Evolutionary conservation across 169 alveolate genomes (phyloP).

Genomic region (Neospora caninum): DNA sequence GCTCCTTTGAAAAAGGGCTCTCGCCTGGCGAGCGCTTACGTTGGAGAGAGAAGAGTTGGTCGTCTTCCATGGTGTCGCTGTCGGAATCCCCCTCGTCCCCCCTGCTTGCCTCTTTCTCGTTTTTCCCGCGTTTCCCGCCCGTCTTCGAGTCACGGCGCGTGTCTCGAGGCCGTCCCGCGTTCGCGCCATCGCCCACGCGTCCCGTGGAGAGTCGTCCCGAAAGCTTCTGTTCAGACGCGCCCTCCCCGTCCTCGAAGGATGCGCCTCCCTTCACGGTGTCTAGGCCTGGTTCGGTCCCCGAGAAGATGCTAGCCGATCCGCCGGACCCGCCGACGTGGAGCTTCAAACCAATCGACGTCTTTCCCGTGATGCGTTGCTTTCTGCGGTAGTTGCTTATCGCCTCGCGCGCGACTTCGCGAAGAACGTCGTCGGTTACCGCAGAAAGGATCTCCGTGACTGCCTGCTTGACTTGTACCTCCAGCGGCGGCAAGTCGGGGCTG

Average conservation of each 20-base stretch:
- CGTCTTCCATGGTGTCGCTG: constrained; percentile 11
- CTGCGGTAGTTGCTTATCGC: constrained; percentile 60
- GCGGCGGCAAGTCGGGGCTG: not conserved
- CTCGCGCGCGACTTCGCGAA: constrained; percentile 56
- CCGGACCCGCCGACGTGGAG: constrained; percentile 26
- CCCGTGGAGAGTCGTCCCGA: too few species aligned
- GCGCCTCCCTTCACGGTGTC: not conserved
- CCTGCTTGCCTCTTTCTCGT: not conserved
- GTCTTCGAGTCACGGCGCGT: too few species aligned
- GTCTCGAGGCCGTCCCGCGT: constrained; percentile 2
- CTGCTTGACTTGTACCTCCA: constrained; percentile 52
- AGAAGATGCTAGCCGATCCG: too few species aligned
- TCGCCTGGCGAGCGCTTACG: too few species aligned
- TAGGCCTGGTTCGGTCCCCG: not conserved
- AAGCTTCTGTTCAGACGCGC: not conserved
- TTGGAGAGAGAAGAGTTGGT: not conserved
- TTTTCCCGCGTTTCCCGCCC: not conserved
- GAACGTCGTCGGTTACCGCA: constrained; percentile 55
- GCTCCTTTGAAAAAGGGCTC: too few species aligned
- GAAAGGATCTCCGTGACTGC: constrained; percentile 58
- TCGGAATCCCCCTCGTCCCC: not conserved
- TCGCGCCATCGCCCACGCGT: not conserved
- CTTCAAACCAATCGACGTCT: constrained; percentile 54
- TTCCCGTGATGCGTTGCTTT: constrained; percentile 59
- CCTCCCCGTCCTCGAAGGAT: not conserved